phyloP scores from a whole-genome alignment of 129 eudicot genomes.

The Pittosporum tobira region DNA sequence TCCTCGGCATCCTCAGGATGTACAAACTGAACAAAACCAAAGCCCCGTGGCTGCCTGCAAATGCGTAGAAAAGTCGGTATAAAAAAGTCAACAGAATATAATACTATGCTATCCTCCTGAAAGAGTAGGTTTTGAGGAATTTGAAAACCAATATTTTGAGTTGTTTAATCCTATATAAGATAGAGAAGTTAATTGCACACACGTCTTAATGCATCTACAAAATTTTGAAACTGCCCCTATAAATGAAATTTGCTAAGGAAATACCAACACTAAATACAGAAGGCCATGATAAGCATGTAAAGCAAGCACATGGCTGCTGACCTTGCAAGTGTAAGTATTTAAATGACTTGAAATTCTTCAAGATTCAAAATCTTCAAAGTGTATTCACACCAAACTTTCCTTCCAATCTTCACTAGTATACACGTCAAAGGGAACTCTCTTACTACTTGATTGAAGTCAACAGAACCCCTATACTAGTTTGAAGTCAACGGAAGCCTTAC shows the following conservation, averaged over 20 bases:
- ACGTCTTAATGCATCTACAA: conserved; percentile 14
- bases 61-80: no score
- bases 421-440: conserved; percentile 75
- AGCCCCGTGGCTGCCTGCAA: conserved; percentile 71
- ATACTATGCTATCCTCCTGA: neutral
- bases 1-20: conserved; percentile 89
- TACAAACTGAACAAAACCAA: conserved; percentile 85
- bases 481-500: no score
- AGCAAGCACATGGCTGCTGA: conserved; percentile 53
- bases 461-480: conserved; percentile 50
- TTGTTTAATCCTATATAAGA: neutral
- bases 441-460: conserved; percentile 72
- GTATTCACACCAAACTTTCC: conserved; percentile 62
- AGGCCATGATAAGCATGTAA: conserved; percentile 34
- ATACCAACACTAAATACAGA: conserved; percentile 16
- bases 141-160: conserved; percentile 4
- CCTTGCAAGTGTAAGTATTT: conserved; percentile 38
- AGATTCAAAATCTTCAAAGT: conserved; percentile 85
- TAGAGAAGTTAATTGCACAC: neutral
- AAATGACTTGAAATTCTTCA: conserved; percentile 91
- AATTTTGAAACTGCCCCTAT: conserved; percentile 13
- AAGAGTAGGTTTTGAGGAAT: neutral
- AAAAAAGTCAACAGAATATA: no score
- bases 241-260: neutral
- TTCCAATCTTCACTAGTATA: conserved; percentile 76